Evolutionary conservation across 176 grass and related monocot genomes (phyloP).

Genomic region (Musa acuminata): DNA sequence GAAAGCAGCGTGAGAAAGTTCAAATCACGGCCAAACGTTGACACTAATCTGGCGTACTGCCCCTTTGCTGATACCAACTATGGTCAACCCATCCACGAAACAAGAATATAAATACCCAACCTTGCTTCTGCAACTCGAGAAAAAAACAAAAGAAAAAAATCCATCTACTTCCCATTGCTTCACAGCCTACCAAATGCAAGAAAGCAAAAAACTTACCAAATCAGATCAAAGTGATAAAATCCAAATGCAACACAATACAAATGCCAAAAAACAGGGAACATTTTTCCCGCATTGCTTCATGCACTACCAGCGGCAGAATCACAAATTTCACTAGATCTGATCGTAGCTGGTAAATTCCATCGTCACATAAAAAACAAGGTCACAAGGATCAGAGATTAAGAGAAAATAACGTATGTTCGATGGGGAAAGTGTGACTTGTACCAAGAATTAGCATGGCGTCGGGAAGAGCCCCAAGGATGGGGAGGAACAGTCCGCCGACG

Average conservation of each 20-base stretch:
- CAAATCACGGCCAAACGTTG: no score
- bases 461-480: constrained; percentile 76
- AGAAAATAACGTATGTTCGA: no score
- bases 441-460: constrained; percentile 84
- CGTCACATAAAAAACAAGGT: background rate
- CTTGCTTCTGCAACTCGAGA: background rate
- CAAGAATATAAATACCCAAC: background rate
- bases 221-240: no score
- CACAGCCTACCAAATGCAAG: background rate
- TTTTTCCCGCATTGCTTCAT: no score
- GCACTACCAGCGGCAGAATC: no score
- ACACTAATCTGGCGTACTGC: no score
- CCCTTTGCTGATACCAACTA: background rate
- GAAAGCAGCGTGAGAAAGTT: no score
- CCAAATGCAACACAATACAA: background rate
- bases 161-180: background rate
- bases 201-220: background rate
- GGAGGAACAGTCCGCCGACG: constrained; percentile 79
- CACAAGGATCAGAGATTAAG: background rate
- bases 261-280: no score
- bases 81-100: background rate
- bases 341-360: no score
- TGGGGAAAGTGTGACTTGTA: constrained; percentile 9
- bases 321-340: no score
- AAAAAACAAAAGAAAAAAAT: background rate